phyloP scores from a whole-genome alignment of 257 asterid species.

The Solanum chmielewskii region DNA sequence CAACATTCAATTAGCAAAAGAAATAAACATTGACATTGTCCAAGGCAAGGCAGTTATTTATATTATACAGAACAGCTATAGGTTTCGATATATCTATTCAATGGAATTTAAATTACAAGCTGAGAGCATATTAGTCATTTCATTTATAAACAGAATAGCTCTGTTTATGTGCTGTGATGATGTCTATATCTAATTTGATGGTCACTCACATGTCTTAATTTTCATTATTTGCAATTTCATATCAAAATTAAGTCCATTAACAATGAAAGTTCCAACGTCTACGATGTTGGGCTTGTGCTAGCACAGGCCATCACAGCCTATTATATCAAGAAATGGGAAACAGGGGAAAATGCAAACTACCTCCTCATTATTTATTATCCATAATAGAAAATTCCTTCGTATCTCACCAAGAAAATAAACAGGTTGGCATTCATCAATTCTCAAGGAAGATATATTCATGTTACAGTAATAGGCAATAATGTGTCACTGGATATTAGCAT shows the following conservation, averaged over 20 bases:
- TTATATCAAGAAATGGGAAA: background rate
- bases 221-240: background rate
- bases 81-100: background rate
- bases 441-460: background rate
- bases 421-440: background rate
- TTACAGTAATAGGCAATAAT: background rate
- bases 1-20: background rate
- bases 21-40: background rate
- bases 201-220: background rate
- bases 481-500: background rate
- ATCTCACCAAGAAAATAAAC: background rate
- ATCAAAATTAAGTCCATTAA: background rate
- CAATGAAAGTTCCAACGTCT: background rate
- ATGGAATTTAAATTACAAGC: background rate
- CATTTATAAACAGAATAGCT: background rate
- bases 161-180: background rate
- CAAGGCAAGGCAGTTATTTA: background rate
- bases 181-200: background rate
- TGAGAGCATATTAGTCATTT: background rate
- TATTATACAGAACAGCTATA: background rate
- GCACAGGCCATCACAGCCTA: background rate
- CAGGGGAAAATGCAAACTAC: background rate
- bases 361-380: background rate
- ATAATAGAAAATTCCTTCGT: background rate
- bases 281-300: background rate